Conservation (phyloP, 2,329 filamentous ascomycete genomes). For the Colletotrichum shisoi region DNA sequence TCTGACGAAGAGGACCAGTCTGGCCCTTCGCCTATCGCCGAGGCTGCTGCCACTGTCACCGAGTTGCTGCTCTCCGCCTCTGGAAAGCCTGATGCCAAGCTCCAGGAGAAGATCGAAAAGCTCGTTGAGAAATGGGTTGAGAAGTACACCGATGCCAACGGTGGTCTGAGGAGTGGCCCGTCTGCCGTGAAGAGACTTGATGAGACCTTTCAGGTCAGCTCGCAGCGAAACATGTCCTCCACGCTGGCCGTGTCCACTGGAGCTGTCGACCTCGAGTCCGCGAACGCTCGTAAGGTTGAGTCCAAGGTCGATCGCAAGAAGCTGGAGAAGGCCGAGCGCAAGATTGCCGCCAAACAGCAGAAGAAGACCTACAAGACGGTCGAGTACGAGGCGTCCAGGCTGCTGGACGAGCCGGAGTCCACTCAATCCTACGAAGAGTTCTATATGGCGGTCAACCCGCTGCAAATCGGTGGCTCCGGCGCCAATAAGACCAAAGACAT, state of each 20-base stretch:
- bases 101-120: conserved; percentile 79
- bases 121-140: conserved; percentile 91
- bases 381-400: conserved; percentile 91
- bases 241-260: conserved; percentile 87
- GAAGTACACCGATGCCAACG: conserved; percentile 78
- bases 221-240: conserved; percentile 94
- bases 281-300: conserved; percentile 91
- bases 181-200: conserved; percentile 85
- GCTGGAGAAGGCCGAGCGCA: conserved; percentile 96
- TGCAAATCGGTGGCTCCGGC: conserved; percentile 79
- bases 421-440: conserved; percentile 98
- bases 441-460: conserved; percentile 98
- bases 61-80: conserved; percentile 93
- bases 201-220: conserved; percentile 92
- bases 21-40: conserved; percentile 77
- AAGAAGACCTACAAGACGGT: conserved; percentile 99
- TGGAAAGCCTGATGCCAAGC: conserved; percentile 74
- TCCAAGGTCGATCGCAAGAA: conserved; percentile 98
- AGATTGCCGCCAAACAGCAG: conserved; percentile 97
- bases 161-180: conserved; percentile 73
- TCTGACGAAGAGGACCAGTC: conserved; percentile 74
- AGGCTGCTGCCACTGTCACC: conserved; percentile 85
- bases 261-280: conserved; percentile 90
- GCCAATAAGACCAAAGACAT: conserved; percentile 96
- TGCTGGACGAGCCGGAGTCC: conserved; percentile 83